Evolutionary conservation across 805 yeast species (phyloP).

Genomic region (Suhomyces sp.): DNA sequence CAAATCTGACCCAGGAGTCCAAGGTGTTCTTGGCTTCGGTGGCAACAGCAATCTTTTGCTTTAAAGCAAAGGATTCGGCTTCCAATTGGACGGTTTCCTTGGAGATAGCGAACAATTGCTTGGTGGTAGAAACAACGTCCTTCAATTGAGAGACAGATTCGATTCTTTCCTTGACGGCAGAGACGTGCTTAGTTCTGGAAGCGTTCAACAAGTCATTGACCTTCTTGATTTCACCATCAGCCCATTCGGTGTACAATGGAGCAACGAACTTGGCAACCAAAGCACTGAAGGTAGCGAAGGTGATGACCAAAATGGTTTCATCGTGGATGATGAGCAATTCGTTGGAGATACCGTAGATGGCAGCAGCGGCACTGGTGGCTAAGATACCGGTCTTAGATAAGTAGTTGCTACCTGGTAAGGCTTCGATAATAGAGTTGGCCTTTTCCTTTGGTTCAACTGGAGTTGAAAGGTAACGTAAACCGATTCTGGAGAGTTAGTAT

Average conservation of each 20-base stretch:
- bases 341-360: constrained; percentile 90
- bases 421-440: constrained; percentile 86
- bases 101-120: constrained; percentile 88
- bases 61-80: constrained; percentile 89
- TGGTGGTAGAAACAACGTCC: constrained; percentile 89
- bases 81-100: constrained; percentile 96
- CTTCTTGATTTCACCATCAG: constrained; percentile 78
- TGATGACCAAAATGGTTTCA: constrained; percentile 81
- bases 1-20: constrained; percentile 99
- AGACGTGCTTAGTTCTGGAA: constrained; percentile 86
- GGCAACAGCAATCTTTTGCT: constrained; percentile 86
- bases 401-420: constrained; percentile 87
- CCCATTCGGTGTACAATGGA: constrained; percentile 94
- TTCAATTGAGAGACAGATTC: constrained; percentile 82
- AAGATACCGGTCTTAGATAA: constrained; percentile 92
- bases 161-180: constrained; percentile 91
- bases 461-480: constrained; percentile 64
- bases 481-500: constrained; percentile 45
- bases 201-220: constrained; percentile 79
- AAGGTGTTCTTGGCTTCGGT: constrained; percentile 90
- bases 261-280: constrained; percentile 84
- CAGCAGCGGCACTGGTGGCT: constrained; percentile 94
- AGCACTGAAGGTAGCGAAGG: constrained; percentile 75
- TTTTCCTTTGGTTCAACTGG: constrained; percentile 82
- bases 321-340: constrained; percentile 92